phyloP scores from a whole-genome alignment of 83 land plant genomes.

The Picea engelmannii region DNA sequence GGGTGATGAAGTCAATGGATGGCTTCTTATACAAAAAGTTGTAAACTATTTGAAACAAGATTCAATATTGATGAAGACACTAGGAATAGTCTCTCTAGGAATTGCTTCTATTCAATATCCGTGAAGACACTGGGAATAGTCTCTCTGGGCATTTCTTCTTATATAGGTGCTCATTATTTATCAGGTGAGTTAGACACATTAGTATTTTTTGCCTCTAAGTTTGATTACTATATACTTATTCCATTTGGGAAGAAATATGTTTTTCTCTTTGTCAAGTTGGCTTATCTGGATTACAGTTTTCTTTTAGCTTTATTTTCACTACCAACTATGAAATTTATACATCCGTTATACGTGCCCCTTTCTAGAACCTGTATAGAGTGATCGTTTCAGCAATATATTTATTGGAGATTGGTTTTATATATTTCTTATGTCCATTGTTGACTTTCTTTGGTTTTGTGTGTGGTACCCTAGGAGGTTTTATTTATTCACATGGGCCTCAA shows the following conservation, averaged over 20 bases:
- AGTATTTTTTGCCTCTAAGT: too few species aligned
- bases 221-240: too few species aligned
- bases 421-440: background rate
- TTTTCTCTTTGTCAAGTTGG: background rate
- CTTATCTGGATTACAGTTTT: slow-evolving; percentile 9
- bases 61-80: background rate
- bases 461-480: background rate
- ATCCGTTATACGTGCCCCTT: background rate
- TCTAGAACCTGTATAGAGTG: background rate
- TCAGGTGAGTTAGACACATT: too few species aligned
- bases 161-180: too few species aligned
- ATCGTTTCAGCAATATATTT: background rate
- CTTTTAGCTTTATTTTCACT: background rate
- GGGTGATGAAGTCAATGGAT: too few species aligned
- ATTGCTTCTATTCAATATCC: too few species aligned
- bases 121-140: too few species aligned
- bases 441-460: background rate
- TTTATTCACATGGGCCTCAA: slow-evolving; percentile 4
- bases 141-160: too few species aligned
- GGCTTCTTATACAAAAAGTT: too few species aligned
- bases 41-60: too few species aligned
- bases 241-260: background rate
- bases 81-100: too few species aligned
- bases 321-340: background rate
- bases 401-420: background rate